Base-by-base conservation (phyloP, 1,284 basidiomycete genomes). In the Cystobasidium pallidum region DNA sequence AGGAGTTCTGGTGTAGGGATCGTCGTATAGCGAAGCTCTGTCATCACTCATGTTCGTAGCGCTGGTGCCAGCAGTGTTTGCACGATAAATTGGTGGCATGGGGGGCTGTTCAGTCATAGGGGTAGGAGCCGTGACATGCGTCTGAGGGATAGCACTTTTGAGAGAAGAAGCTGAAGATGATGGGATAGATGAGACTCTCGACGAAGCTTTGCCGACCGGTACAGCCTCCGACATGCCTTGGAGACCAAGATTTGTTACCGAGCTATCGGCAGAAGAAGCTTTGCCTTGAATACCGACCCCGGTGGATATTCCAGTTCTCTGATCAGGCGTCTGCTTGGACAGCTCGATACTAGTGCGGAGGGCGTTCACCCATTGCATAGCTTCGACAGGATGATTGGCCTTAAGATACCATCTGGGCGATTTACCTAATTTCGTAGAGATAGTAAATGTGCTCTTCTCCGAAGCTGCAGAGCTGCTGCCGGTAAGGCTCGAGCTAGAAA, bases 331-430 rank as follows among this genome's bases (percentile, higher is more conserved):
- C 54, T 79, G 77, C 51, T 76, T 78, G 65, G 63, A 66, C 66
- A 80, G 81, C 75, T 92, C 89, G 73, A 92, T 89, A 76, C 88
- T 89, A 78, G 86, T 86, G 30, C 83, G 82, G 58, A 95, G 85
- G 0, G 88, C 89, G 74, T 90, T 88, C 0, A 86, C 86, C 93
- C 93, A 96, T n/a, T 91, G 85, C 2, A 89, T 86, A 1, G 92
- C 91, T 80, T 96, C 93, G 2, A 91, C 90, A 0, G 90, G 90
- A 75, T 94, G 92, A 73, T 89, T 91, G 0, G 93, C 94, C 76
- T 91, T 92, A 80, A 98, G 85, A 79, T 91, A 96, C 87, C 94
- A 92, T 80, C 90, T 92, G 76, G 90, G 89, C 26, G 78, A 79
- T 70, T 80, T 82, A 61, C 79, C 79, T 13, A 77, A 70, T 43